Evolutionary conservation across 1,284 basidiomycete species (phyloP), one percentile per base, ranked within the genome.

Genomic region (Irpex rosettiformis): DNA sequence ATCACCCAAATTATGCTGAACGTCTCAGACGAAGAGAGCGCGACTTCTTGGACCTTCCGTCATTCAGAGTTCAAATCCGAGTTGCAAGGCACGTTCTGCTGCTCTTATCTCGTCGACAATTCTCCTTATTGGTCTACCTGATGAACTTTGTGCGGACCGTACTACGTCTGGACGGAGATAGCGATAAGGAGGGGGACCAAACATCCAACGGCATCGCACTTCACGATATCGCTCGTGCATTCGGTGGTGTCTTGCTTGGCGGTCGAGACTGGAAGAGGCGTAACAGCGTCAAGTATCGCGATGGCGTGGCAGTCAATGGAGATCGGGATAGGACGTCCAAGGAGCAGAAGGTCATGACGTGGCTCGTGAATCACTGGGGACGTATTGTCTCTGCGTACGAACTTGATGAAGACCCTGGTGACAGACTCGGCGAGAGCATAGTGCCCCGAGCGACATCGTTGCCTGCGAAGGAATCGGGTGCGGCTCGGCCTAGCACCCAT

Each of bases 101-200:
- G 3, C 77, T 90, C 29, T 77, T 89, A 3, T 84, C 88, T 0
- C 75, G 78, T 0, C 71, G 80, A 6, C 75, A 81, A 47, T 79
- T 86, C 63, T 80, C 79, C 13, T 71, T 89, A 0, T 72, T 90
- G 48, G 74, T 81, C 21, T 89, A 89, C 66, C 75, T 89, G 22
- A 75, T 85, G 60, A 80, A 79, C 0, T 88, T 89, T 67, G 84
- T 89, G 67, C 48, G 48, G 7, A 69, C 68, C 10, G 68, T 71
- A 62, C 64, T 73, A 8, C 69, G 69, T 45, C 65, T 72, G n/a
- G 70, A 64, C 42, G 69, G 71, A 8, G 72, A 72, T 52, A 51
- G 48, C 48, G 48, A 51, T 22, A 28, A 27, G 27, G 48, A 51
- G 11, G 48, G 48, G 10, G 48, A 51, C 16, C 13, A 22, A 28